Conservation (phyloP, 1,284 basidiomycete genomes). For the Phaffia rhodozyma region DNA sequence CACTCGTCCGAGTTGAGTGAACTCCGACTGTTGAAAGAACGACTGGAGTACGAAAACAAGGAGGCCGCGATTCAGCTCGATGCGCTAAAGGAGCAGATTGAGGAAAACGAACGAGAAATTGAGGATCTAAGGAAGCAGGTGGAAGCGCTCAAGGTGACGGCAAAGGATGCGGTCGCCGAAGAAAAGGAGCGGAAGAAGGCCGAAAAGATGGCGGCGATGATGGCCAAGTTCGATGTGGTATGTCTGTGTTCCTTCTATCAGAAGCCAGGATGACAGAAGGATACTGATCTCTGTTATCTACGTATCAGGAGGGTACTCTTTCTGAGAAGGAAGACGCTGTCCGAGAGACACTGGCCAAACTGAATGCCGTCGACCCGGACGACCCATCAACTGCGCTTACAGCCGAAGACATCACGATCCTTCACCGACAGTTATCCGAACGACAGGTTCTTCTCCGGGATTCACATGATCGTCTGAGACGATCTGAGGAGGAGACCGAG, state of each 20-base stretch:
- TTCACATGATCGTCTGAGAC: conserved; percentile 75
- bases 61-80: conserved; percentile 91
- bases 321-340: conserved; percentile 90
- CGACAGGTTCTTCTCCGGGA: conserved; percentile 75
- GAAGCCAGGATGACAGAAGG: not conserved
- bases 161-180: conserved; percentile 76
- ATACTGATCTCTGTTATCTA: not conserved
- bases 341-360: conserved; percentile 64
- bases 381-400: conserved; percentile 48
- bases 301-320: conserved; percentile 59
- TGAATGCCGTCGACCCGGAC: conserved; percentile 61
- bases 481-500: conserved; percentile 86
- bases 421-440: conserved; percentile 79
- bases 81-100: conserved; percentile 88
- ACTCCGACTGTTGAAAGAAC: conserved; percentile 77
- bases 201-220: conserved; percentile 99
- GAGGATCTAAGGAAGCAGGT: conserved; percentile 80
- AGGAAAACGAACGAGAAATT: conserved; percentile 73
- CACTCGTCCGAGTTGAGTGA: conserved; percentile 76
- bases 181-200: conserved; percentile 99
- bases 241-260: conserved; percentile 25
- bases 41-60: conserved; percentile 90
- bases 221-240: conserved; percentile 95
- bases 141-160: conserved; percentile 60
- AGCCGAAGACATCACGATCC: conserved; percentile 61